Evolutionary conservation across 1,139 yeast genomes (phyloP), one percentile per base, ranked within the genome.

Genomic region (Taphrina confusa): DNA sequence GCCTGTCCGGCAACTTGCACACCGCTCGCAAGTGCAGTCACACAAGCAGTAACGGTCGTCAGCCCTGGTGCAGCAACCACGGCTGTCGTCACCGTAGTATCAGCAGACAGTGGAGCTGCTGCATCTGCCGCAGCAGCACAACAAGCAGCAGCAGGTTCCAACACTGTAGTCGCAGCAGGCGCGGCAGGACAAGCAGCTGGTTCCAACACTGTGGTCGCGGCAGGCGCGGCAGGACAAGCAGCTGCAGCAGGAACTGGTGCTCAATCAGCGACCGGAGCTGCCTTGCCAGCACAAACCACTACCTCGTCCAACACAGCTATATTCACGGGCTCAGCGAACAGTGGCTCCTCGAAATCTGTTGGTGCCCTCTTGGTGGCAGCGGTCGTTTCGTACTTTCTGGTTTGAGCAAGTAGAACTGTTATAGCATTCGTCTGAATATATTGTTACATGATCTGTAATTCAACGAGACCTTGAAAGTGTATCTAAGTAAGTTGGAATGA

Each of bases 201-300:
- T n/a, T n/a, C n/a, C n/a, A n/a, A n/a, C n/a, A 30, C 34, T 45
- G 37, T 30, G 11, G 50, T 45, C 5, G 50, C 25, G 9, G 23
- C 50, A 8, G 11, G 37, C n/a, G 50, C 54, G 22, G 28, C 42
- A 6, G 22, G 45, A 20, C 45, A 27, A 25, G 44, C 56, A n/a
- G 27, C 45, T 27, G 56, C 56, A 42, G 31, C 11, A n/a, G 47
- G 6, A 42, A 25, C 47, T 4, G 12, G 8, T 23, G 37, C 25
- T 8, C 31, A 11, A 3, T 14, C 33, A 20, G 3, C 52, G 3
- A 14, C 28, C 12, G 27, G 37, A 18, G 23, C 50, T 5, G 4
- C 50, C 20, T 25, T 30, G 37, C 37, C 37, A 28, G 22, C 23
- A 1, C 37, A 45, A 9, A 8, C 50, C 5, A 45, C 37, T 37